These are phyloP conservation scores for Vinca minor DNA, from an alignment of 257 asterid genomes.

Conservation along the genomic window DNA sequence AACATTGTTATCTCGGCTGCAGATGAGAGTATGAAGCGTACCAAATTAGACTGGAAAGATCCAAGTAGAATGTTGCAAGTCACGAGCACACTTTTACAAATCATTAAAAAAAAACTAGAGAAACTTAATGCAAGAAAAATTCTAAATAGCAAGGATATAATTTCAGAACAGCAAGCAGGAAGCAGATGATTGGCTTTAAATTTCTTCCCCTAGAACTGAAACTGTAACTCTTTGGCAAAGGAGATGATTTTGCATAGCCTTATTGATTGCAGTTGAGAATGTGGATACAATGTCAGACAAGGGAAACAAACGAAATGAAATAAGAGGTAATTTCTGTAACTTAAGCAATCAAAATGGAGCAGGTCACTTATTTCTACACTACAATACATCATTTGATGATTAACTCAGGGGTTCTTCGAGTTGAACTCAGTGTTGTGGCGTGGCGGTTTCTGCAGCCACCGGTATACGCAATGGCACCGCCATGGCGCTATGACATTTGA, in stretches of 20 bases:
- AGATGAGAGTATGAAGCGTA: slow-evolving; percentile 14
- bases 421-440: too few species aligned
- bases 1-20: slow-evolving; percentile 69
- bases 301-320: background rate
- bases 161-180: background rate
- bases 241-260: background rate
- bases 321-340: background rate
- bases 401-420: background rate
- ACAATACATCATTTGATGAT: background rate
- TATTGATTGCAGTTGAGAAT: background rate
- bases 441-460: too few species aligned
- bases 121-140: background rate
- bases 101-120: background rate
- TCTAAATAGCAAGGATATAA: background rate
- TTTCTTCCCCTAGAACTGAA: background rate
- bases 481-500: too few species aligned
- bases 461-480: too few species aligned
- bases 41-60: slow-evolving; percentile 8
- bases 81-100: background rate
- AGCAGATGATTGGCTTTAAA: background rate
- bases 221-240: background rate
- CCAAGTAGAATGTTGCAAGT: background rate
- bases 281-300: background rate
- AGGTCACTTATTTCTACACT: background rate
- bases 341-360: background rate